Conservation (phyloP, 352 stramenopile genomes). For the Phytophthora sp. region DNA sequence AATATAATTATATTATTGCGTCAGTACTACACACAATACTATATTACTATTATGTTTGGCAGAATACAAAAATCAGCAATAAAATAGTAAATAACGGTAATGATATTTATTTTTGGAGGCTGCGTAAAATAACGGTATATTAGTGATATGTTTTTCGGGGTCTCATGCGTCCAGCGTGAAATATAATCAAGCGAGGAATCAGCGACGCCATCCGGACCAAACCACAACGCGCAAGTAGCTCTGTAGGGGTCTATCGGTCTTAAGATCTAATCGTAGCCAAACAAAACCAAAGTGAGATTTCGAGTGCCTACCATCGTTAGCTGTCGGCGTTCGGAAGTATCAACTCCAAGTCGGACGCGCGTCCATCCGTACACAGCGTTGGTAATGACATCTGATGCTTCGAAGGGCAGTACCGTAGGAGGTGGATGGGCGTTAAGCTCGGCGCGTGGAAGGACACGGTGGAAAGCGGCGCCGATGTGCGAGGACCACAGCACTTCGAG, state of each 20-base stretch:
- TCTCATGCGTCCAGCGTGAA: not conserved
- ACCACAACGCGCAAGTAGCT: constrained; percentile 16
- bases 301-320: constrained; percentile 22
- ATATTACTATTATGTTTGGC: no score
- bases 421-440: constrained; percentile 27
- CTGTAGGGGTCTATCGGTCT: not conserved
- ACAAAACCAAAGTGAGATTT: constrained; percentile 22
- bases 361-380: constrained; percentile 1
- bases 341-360: constrained; percentile 14
- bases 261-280: no score
- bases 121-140: no score
- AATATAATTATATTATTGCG: no score
- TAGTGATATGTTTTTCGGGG: no score
- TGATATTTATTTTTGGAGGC: no score
- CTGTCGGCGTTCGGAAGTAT: constrained; percentile 3
- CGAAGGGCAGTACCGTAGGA: no score
- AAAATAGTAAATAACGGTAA: no score
- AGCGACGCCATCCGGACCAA: no score
- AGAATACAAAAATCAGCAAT: no score
- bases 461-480: constrained; percentile 21
- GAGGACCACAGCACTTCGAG: constrained; percentile 37
- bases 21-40: no score
- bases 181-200: no score
- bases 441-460: constrained; percentile 8
- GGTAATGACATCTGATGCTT: constrained; percentile 31